Evolutionary conservation across 2,329 filamentous ascomycete genomes (phyloP).

Genomic region (Beauveria medogensis): DNA sequence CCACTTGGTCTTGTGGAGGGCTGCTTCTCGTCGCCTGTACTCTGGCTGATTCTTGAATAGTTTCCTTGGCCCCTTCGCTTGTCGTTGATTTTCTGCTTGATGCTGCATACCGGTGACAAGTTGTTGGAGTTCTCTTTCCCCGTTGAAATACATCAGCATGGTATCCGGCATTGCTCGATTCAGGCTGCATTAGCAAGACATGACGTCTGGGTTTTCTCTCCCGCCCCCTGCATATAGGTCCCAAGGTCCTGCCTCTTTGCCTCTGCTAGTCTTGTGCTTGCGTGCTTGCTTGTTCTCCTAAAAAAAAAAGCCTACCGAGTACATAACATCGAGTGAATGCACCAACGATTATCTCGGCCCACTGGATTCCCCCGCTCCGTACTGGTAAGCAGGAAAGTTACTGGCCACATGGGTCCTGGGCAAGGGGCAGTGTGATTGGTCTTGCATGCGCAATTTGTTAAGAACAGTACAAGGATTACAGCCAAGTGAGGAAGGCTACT

Average conservation of each 20-base stretch:
- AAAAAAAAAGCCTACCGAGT: background rate
- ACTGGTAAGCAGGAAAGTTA: background rate
- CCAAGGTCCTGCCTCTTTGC: too few relatives aligned
- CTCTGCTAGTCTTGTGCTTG: background rate
- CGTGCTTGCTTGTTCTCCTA: background rate
- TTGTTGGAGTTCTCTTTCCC: too few relatives aligned
- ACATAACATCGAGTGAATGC: background rate
- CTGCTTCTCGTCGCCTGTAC: background rate
- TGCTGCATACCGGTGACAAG: background rate
- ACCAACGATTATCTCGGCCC: background rate
- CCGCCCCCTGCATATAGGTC: background rate
- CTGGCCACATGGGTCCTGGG: background rate
- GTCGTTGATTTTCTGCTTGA: too few relatives aligned
- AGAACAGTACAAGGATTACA: background rate
- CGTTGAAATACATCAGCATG: background rate
- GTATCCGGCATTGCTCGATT: background rate
- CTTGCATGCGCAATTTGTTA: constrained; percentile 5
- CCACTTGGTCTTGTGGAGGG: background rate
- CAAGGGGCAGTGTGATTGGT: constrained; percentile 3
- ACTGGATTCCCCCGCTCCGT: background rate
- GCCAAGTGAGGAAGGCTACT: background rate
- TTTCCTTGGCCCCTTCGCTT: background rate
- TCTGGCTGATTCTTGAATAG: background rate
- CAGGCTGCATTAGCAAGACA: constrained; percentile 1
- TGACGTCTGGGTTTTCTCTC: background rate